Conservation (phyloP, 768 basidiomycete species). For the Suillus cothurnatus region DNA sequence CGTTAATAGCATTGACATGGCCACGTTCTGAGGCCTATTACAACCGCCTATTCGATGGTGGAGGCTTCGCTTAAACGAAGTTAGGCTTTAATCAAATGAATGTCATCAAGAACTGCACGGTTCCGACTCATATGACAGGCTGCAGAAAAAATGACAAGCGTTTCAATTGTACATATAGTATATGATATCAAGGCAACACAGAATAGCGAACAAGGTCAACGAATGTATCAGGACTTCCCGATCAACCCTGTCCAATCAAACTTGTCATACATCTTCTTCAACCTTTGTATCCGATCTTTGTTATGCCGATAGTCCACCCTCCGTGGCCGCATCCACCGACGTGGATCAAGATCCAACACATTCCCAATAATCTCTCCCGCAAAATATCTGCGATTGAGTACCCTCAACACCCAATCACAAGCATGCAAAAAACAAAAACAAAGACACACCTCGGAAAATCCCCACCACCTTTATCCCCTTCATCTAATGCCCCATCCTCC, state of each 20-base stretch:
- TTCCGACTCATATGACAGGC: neutral
- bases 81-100: neutral
- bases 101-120: neutral
- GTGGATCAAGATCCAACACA: conserved; percentile 82
- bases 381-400: conserved; percentile 70
- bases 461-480: conserved; percentile 88
- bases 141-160: neutral
- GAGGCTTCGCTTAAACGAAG: neutral
- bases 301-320: conserved; percentile 71
- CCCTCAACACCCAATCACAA: neutral
- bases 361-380: conserved; percentile 95
- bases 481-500: conserved; percentile 68
- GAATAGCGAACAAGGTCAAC: neutral
- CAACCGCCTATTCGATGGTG: neutral
- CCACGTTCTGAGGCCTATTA: neutral
- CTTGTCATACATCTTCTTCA: conserved; percentile 75
- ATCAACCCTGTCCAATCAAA: conserved; percentile 85
- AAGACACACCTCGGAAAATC: conserved; percentile 80
- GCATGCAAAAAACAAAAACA: neutral
- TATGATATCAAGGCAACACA: neutral
- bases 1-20: neutral
- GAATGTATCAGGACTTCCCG: conserved; percentile 32
- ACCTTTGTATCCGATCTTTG: conserved; percentile 65
- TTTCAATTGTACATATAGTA: neutral
- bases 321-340: conserved; percentile 82